Base-by-base conservation (phyloP, 345 rosid species). In the Aegle marmelos region DNA sequence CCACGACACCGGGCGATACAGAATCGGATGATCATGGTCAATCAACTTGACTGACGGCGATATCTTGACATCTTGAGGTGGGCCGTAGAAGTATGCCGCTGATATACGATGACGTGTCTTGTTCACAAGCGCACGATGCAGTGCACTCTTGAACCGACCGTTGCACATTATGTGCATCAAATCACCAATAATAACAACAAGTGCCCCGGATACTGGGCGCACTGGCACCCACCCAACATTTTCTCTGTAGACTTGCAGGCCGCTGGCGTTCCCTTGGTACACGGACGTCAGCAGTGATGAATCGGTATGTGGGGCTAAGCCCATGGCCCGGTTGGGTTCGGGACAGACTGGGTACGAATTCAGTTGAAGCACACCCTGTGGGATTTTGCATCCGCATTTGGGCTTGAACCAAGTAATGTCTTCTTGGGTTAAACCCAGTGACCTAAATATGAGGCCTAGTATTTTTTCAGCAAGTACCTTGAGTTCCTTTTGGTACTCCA, bases 321-420 rank as follows among this genome's bases (percentile, higher is more conserved):
- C 91, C 86, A 90, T 85, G 41, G 91, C 88, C 66, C 65, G 81
- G 31, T 64, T 75, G 8, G 91, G 91, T 25, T 85, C 86, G 9
- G 91, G 91, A 62, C 91, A 88, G n/a, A 79, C 68, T 4, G 91
- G 90, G 74, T 88, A 90, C 0, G 91, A 90, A 71, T 90, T 88
- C 53, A 86, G 72, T 73, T 88, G 93, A n/a, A 88, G 77, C 24
- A 80, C 74, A 2, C 78, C 77, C 31, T 79, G 89, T 31, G 78
- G 62, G 2, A 16, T 81, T 57, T 68, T 16, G 72, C 68, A 34
- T n/a, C 69, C 79, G 5, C 28, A 68, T 70, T 58, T 72, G 48
- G 85, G 75, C 75, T 59, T 74, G 45, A 85, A 73, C 83, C 87
- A 83, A 31, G 79, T 73, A 22, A 82, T 27, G 10, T 88, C 88